A percentile compares a stretch with the other conserved stretches of the same genome.
Conservation (phyloP, 805 yeast species). For the Dipodascopsis tothii region DNA sequence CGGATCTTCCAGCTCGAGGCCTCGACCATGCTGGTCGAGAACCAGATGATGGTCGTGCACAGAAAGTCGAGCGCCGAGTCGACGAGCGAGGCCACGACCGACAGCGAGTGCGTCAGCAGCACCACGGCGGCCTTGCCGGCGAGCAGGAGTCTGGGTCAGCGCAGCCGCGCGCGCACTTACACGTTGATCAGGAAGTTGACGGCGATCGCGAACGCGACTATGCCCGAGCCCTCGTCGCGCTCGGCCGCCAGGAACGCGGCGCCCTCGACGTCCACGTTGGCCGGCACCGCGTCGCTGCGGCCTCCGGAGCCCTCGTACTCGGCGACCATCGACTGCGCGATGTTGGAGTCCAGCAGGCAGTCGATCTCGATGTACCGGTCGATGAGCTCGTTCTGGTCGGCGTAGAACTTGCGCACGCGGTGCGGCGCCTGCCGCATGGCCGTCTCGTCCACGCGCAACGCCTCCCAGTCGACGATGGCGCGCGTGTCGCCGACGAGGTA, state of each 20-base stretch:
- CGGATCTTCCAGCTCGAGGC: background rate
- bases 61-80: constrained; percentile 66
- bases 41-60: constrained; percentile 64
- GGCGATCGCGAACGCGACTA: constrained; percentile 53
- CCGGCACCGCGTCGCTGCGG: constrained; percentile 42
- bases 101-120: constrained; percentile 55
- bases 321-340: constrained; percentile 56
- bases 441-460: constrained; percentile 23
- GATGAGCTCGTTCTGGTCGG: constrained; percentile 52
- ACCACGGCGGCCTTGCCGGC: constrained; percentile 55
- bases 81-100: constrained; percentile 67
- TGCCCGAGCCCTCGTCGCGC: constrained; percentile 36
- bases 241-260: constrained; percentile 45
- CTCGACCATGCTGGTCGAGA: constrained; percentile 8
- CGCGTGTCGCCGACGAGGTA: constrained; percentile 40
- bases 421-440: constrained; percentile 27
- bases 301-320: constrained; percentile 43
- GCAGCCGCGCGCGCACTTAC: constrained; percentile 1
- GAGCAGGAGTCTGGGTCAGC: constrained; percentile 35
- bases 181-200: constrained; percentile 57
- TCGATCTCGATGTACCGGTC: constrained; percentile 55
- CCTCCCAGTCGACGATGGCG: constrained; percentile 40
- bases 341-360: constrained; percentile 59
- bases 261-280: constrained; percentile 51
- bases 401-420: constrained; percentile 41